phyloP scores from a whole-genome alignment of 768 basidiomycete species.

The Pulveroboletus ravenelii region DNA sequence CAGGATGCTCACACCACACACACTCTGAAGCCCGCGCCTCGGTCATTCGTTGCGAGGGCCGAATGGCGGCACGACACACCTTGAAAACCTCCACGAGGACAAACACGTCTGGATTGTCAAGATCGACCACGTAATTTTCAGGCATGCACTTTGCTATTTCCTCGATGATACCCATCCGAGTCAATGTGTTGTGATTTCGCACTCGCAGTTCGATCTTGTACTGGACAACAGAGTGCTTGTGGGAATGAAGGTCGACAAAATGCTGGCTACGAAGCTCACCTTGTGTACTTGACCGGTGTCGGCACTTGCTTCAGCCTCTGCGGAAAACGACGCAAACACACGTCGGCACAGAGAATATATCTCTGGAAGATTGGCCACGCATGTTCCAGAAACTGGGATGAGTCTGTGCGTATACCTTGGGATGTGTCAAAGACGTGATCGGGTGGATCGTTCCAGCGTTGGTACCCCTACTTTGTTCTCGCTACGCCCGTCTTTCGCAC shows the following conservation, averaged over 20 bases:
- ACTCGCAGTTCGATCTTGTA: constrained; percentile 78
- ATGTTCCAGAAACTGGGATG: constrained; percentile 64
- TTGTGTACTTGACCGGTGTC: constrained; percentile 39
- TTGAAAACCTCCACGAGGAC: constrained; percentile 83
- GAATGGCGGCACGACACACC: constrained; percentile 37
- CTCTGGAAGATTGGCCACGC: constrained; percentile 64
- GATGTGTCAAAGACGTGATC: neutral
- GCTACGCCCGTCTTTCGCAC: constrained; percentile 60
- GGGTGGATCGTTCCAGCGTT: neutral
- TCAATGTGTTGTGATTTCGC: constrained; percentile 71
- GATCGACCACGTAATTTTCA: constrained; percentile 58
- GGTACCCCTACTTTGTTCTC: constrained; percentile 50
- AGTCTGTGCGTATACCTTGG: constrained; percentile 65
- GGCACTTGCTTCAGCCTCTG: constrained; percentile 32
- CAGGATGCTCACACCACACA: constrained; percentile 73
- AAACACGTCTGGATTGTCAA: constrained; percentile 65
- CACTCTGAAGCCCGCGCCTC: constrained; percentile 42
- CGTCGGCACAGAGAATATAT: constrained; percentile 58
- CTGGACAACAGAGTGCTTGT: constrained; percentile 32
- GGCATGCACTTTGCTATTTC: constrained; percentile 70
- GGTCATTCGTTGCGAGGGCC: neutral
- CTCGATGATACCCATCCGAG: constrained; percentile 57
- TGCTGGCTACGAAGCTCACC: constrained; percentile 18
- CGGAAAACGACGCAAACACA: constrained; percentile 51
- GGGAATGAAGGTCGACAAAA: neutral